A percentile compares a stretch with the other conserved stretches of the same genome.
Evolutionary conservation across 1,284 basidiomycete species (phyloP).

Genomic region (Ustilago xerochloae): DNA sequence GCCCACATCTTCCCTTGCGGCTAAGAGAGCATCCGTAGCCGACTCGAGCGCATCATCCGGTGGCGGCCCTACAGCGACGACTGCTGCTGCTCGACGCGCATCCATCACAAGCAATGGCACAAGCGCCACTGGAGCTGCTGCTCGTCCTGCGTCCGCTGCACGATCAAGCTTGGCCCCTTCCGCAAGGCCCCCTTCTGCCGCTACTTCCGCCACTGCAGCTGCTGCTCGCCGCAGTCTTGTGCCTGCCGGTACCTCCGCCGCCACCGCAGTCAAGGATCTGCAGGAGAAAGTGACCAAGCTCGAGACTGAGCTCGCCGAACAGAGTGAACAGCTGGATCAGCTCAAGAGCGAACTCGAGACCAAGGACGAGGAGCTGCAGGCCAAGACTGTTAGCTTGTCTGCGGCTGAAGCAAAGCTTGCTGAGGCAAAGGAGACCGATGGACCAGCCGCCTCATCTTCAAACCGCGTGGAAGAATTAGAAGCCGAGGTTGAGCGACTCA

Average conservation of each 20-base stretch:
- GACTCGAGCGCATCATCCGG: slow-evolving; percentile 32
- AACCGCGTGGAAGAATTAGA: slow-evolving; percentile 33
- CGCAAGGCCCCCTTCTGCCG: slow-evolving; percentile 3
- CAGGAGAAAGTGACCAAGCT: slow-evolving; percentile 46
- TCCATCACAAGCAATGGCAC: slow-evolving; percentile 43
- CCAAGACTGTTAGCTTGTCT: slow-evolving; percentile 47
- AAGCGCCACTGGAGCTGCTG: slow-evolving; percentile 20
- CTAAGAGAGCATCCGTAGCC: slow-evolving; percentile 26
- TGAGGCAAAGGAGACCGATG: slow-evolving; percentile 12
- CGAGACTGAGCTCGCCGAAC: slow-evolving; percentile 51
- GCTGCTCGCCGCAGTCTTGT: slow-evolving; percentile 32
- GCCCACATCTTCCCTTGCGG: slow-evolving; percentile 19
- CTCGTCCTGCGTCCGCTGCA: slow-evolving; percentile 27
- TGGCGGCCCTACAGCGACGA: slow-evolving; percentile 22
- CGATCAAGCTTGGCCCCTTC: slow-evolving; percentile 28
- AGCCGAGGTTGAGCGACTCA: slow-evolving; percentile 31
- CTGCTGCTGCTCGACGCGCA: slow-evolving; percentile 35
- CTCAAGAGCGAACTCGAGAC: slow-evolving; percentile 51
- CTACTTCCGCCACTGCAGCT: slow-evolving; percentile 15
- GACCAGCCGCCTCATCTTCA: neutral
- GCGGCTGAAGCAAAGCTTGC: slow-evolving; percentile 48
- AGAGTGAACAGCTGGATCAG: slow-evolving; percentile 43
- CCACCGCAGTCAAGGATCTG: slow-evolving; percentile 38
- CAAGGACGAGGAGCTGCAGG: slow-evolving; percentile 52
- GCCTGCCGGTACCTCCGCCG: slow-evolving; percentile 17